These are phyloP conservation scores for Marchantia polymorpha DNA, from an alignment of 225 moss, liverwort and hornwort species.

Conservation along the genomic window DNA sequence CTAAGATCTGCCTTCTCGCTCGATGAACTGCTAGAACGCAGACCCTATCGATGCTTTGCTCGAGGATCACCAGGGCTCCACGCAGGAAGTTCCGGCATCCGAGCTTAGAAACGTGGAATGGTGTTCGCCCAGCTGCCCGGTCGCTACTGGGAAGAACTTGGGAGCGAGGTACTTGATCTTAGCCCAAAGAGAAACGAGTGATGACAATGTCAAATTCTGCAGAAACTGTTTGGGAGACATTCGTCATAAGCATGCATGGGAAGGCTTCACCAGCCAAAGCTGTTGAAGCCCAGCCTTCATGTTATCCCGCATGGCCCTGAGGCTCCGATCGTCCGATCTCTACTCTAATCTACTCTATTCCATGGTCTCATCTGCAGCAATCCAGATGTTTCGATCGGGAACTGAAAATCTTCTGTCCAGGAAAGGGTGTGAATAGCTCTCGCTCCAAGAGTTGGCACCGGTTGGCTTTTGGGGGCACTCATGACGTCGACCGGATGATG, in stretches of 20 bases:
- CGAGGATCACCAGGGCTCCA: constrained; percentile 23
- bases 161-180: constrained; percentile 19
- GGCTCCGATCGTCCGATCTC: too few relatives aligned
- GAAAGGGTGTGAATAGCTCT: constrained; percentile 3
- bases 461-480: neutral
- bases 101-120: neutral
- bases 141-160: constrained; percentile 6
- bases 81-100: constrained; percentile 9
- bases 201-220: constrained; percentile 19
- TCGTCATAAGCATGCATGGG: neutral
- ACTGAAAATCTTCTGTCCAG: neutral
- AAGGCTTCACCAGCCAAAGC: neutral
- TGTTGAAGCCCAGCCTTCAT: neutral
- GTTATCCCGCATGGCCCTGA: neutral
- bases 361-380: too few relatives aligned
- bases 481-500: too few relatives aligned
- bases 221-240: constrained; percentile 23
- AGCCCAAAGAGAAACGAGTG: constrained; percentile 23
- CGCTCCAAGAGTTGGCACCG: constrained; percentile 14
- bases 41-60: neutral
- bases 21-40: too few relatives aligned
- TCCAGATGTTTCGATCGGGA: neutral
- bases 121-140: constrained; percentile 8
- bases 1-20: too few relatives aligned
- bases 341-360: neutral